These are phyloP conservation scores for Phycomyces blakesleeanus DNA, from an alignment of 192 early-diverging fungal genomes.

Conservation along the genomic window DNA sequence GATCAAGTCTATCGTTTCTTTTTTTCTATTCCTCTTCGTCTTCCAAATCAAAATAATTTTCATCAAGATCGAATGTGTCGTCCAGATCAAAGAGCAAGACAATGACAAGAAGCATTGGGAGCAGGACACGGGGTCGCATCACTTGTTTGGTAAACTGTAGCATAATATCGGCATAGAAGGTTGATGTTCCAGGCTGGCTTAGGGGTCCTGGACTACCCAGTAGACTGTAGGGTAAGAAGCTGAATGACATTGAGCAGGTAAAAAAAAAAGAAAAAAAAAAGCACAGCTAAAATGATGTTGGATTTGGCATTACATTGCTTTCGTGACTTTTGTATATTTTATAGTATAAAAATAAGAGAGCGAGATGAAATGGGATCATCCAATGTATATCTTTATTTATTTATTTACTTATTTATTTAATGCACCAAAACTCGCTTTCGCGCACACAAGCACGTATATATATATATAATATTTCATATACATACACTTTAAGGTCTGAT, in stretches of 20 bases:
- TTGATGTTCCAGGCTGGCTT: not conserved
- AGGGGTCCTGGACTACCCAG: not conserved
- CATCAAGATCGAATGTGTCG: constrained; percentile 30
- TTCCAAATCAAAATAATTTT: constrained; percentile 17
- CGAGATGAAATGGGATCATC: no score
- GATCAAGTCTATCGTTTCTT: no score
- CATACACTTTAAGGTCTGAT: constrained; percentile 29
- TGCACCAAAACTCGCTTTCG: no score
- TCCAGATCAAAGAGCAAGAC: constrained; percentile 33
- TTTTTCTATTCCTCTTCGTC: constrained; percentile 20
- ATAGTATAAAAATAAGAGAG: not conserved
- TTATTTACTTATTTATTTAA: no score
- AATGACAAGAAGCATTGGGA: constrained; percentile 24
- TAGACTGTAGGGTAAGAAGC: not conserved
- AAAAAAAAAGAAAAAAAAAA: no score
- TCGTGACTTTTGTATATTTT: not conserved
- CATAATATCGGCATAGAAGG: constrained; percentile 21
- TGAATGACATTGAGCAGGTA: not conserved
- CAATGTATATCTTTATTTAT: no score
- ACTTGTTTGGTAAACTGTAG: constrained; percentile 29
- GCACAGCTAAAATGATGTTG: no score
- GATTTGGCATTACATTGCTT: no score
- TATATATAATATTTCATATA: no score
- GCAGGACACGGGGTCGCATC: constrained; percentile 20
- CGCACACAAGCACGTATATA: no score